Evolutionary conservation across 139 green algal species (phyloP).

Genomic region (Zygnema circumcarinatum): DNA sequence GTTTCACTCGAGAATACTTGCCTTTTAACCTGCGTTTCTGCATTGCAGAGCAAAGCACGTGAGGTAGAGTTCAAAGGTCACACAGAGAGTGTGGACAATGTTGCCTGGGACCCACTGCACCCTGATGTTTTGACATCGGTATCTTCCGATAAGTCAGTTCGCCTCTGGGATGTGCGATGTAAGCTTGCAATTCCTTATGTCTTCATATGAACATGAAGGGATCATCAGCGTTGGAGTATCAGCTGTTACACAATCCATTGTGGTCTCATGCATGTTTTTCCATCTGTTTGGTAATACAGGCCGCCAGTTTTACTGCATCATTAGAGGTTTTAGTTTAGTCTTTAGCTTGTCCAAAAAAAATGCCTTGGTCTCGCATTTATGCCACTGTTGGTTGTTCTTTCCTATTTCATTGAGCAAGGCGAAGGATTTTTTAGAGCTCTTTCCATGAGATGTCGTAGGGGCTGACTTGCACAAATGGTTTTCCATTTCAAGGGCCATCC

Average conservation of each 20-base stretch:
- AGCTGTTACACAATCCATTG: background rate
- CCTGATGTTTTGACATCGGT: slow-evolving; percentile 71
- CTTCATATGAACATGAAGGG: too few species aligned
- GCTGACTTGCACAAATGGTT: too few species aligned
- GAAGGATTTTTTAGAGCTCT: too few species aligned
- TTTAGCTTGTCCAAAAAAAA: too few species aligned
- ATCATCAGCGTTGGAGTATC: too few species aligned
- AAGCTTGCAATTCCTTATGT: background rate
- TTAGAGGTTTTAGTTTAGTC: too few species aligned
- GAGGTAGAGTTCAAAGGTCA: slow-evolving; percentile 56
- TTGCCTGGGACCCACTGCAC: slow-evolving; percentile 47
- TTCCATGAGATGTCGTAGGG: too few species aligned
- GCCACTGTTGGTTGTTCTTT: too few species aligned
- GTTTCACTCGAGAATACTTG: background rate
- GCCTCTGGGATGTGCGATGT: slow-evolving; percentile 72
- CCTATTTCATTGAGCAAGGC: too few species aligned
- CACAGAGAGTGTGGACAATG: slow-evolving; percentile 44
- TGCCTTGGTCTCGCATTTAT: too few species aligned
- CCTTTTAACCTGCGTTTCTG: background rate
- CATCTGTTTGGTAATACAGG: background rate
- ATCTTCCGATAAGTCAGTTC: slow-evolving; percentile 73
- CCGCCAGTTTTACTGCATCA: background rate
- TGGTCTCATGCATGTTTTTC: background rate
- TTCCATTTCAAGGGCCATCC: too few species aligned
- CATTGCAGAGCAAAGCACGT: slow-evolving; percentile 25